Evolutionary conservation across 371 early-diverging fungal species (phyloP).

Genomic region (Mortierella sp.): DNA sequence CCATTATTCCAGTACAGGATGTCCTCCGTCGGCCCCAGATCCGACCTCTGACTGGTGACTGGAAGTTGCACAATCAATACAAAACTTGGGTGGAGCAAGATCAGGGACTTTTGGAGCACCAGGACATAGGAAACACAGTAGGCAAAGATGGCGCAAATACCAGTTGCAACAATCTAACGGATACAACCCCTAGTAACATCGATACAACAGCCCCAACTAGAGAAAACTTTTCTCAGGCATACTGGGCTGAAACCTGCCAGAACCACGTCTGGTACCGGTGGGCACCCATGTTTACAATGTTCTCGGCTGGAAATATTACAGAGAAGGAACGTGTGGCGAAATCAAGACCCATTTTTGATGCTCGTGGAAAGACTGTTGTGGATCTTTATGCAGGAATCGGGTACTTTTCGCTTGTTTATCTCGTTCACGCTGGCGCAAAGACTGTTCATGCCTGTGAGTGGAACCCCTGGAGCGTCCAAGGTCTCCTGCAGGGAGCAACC

Average conservation of each 20-base stretch:
- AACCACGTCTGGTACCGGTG: slow-evolving; percentile 58
- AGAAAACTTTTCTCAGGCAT: slow-evolving; percentile 26
- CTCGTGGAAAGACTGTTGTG: slow-evolving; percentile 44
- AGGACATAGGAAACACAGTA: not conserved
- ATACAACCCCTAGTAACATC: too few species aligned
- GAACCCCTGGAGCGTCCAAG: slow-evolving; percentile 62
- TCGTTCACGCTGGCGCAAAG: slow-evolving; percentile 55
- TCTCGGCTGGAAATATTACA: slow-evolving; percentile 60
- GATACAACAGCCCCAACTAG: slow-evolving; percentile 19
- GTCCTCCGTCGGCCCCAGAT: slow-evolving; percentile 57
- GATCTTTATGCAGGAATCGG: slow-evolving; percentile 63
- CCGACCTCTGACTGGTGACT: slow-evolving; percentile 46
- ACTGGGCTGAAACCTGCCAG: slow-evolving; percentile 56
- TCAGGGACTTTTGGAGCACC: slow-evolving; percentile 25
- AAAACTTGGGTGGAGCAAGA: slow-evolving; percentile 46
- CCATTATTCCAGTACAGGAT: slow-evolving; percentile 56
- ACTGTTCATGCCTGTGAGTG: slow-evolving; percentile 61
- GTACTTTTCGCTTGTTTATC: slow-evolving; percentile 59
- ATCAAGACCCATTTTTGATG: slow-evolving; percentile 48
- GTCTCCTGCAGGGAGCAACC: slow-evolving; percentile 48
- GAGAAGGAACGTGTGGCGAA: slow-evolving; percentile 58
- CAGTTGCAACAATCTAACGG: not conserved
- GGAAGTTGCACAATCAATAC: slow-evolving; percentile 47
- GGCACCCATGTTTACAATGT: slow-evolving; percentile 63
- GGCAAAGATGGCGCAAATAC: not conserved